Percentiles rank a stretch among this genome's conserved stretches.
These are phyloP conservation scores for Ascochyta fabae DNA, from an alignment of 2,329 filamentous ascomycete species.

Conservation along the genomic window DNA sequence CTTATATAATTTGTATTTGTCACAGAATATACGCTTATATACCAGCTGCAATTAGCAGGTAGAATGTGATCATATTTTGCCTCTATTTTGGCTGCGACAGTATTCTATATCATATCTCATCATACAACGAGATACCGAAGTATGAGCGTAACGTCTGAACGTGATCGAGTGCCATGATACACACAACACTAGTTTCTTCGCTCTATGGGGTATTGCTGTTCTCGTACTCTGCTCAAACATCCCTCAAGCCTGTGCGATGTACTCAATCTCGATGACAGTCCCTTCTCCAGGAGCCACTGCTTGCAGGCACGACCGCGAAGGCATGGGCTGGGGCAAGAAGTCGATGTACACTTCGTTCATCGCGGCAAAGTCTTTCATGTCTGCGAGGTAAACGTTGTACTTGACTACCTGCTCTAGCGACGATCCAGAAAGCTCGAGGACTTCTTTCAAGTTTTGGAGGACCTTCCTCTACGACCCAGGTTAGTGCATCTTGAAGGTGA, in stretches of 20 bases:
- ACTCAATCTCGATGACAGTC: conserved; percentile 38
- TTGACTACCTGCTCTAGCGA: conserved; percentile 41
- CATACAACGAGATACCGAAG: not conserved
- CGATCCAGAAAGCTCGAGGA: conserved; percentile 35
- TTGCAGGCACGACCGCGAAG: conserved; percentile 26
- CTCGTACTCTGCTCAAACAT: not conserved
- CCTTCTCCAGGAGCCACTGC: conserved; percentile 29
- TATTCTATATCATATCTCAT: not conserved
- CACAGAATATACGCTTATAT: too few relatives aligned
- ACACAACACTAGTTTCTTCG: too few relatives aligned
- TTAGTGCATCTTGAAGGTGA: not conserved
- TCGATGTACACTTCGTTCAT: conserved; percentile 43
- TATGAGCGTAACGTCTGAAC: not conserved
- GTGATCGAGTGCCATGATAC: too few relatives aligned
- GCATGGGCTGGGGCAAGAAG: conserved; percentile 34
- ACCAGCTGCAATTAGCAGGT: too few relatives aligned
- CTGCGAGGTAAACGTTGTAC: conserved; percentile 39
- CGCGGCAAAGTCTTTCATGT: conserved; percentile 39
- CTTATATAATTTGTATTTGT: too few relatives aligned
- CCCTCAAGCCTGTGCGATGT: conserved; percentile 29
- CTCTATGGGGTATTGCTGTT: not conserved
- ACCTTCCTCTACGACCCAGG: conserved; percentile 18
- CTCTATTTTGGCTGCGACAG: too few relatives aligned
- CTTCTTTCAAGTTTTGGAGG: conserved; percentile 29
- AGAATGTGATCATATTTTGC: too few relatives aligned